Evolutionary conservation across 805 yeast species (phyloP).

Genomic region (Pichia phayaonensis): DNA sequence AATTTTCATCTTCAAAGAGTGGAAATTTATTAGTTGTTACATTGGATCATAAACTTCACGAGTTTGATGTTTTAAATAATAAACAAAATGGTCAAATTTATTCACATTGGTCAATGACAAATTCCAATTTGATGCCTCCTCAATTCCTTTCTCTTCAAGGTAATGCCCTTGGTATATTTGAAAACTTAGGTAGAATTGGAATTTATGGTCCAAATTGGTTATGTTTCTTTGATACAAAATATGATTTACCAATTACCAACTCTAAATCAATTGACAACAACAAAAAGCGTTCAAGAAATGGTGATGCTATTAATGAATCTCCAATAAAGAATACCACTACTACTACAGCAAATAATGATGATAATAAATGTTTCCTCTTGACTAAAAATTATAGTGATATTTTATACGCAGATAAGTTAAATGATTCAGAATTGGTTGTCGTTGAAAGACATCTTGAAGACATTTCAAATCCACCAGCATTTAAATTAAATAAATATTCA

Average conservation of each 20-base stretch:
- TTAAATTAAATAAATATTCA: slow-evolving; percentile 48
- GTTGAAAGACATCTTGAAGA: slow-evolving; percentile 69
- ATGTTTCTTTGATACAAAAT: slow-evolving; percentile 54
- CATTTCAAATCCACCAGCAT: slow-evolving; percentile 52
- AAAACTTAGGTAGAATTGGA: slow-evolving; percentile 50
- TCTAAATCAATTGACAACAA: slow-evolving; percentile 8
- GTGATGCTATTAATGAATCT: slow-evolving; percentile 12
- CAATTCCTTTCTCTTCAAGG: slow-evolving; percentile 52
- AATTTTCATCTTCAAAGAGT: slow-evolving; percentile 36
- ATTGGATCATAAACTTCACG: slow-evolving; percentile 68
- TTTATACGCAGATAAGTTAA: slow-evolving; percentile 49
- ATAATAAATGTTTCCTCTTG: slow-evolving; percentile 55
- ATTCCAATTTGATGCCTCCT: slow-evolving; percentile 67
- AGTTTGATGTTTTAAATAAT: slow-evolving; percentile 39
- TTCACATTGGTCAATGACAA: slow-evolving; percentile 74
- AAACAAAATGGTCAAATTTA: slow-evolving; percentile 27
- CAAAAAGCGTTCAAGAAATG: slow-evolving; percentile 29
- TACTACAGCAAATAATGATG: slow-evolving; percentile 14
- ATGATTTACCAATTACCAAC: not conserved
- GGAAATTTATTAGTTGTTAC: slow-evolving; percentile 55
- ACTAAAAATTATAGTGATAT: slow-evolving; percentile 71
- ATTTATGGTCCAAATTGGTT: slow-evolving; percentile 85
- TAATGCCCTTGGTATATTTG: slow-evolving; percentile 66
- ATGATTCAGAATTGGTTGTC: slow-evolving; percentile 51
- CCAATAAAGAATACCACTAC: slow-evolving; percentile 3